Conservation (phyloP, 129 eudicot genomes). For the Escallonia herrerae region DNA sequence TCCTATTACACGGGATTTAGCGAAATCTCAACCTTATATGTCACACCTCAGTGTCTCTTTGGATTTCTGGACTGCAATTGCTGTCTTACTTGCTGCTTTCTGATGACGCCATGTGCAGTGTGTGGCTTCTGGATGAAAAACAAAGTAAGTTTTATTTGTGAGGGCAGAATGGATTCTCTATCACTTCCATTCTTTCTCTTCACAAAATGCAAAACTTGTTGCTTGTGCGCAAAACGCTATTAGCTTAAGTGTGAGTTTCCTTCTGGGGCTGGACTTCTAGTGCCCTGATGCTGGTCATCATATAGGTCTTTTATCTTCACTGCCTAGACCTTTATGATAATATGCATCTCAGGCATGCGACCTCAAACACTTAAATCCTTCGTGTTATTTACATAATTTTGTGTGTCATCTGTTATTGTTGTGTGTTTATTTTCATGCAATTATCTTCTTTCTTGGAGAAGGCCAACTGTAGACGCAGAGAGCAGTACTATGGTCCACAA, state of each 20-base stretch:
- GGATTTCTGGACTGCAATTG: slow-evolving; percentile 5
- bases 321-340: slow-evolving; percentile 7
- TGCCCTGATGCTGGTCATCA: slow-evolving; percentile 23
- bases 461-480: slow-evolving; percentile 19
- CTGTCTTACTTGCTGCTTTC: slow-evolving; percentile 14
- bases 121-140: slow-evolving; percentile 22
- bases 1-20: slow-evolving; percentile 8
- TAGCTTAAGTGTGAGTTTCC: slow-evolving; percentile 39
- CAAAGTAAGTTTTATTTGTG: slow-evolving; percentile 58
- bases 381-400: slow-evolving; percentile 8
- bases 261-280: slow-evolving; percentile 23
- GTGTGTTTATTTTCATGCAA: not conserved
- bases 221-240: slow-evolving; percentile 35
- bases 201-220: slow-evolving; percentile 22
- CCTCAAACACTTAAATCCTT: slow-evolving; percentile 19
- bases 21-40: slow-evolving; percentile 5
- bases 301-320: slow-evolving; percentile 15
- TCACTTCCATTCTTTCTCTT: slow-evolving; percentile 14
- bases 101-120: slow-evolving; percentile 25
- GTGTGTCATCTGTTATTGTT: slow-evolving; percentile 6
- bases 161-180: slow-evolving; percentile 27
- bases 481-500: not conserved
- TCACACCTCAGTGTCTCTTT: slow-evolving; percentile 12
- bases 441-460: slow-evolving; percentile 4
- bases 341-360: slow-evolving; percentile 17